Conservation (phyloP, 805 yeast genomes). For the Hanseniaspora vineae region DNA sequence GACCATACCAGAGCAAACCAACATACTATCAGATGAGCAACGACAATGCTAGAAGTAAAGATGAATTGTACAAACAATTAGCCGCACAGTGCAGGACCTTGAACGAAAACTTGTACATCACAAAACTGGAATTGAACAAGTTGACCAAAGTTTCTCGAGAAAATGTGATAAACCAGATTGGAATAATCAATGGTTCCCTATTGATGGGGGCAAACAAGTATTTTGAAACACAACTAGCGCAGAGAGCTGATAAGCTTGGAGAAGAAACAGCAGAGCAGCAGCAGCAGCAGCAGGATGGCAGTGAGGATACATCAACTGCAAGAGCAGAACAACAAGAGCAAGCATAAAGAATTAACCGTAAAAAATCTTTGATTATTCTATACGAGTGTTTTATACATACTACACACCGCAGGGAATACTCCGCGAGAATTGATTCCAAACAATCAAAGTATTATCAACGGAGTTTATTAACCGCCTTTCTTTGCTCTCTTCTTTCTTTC, state of each 20-base stretch:
- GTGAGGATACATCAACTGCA: background rate
- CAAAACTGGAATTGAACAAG: slow-evolving; percentile 16
- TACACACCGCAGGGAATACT: too few species aligned
- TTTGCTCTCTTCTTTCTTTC: slow-evolving; percentile 12
- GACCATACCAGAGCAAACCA: too few species aligned
- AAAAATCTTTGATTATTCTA: too few species aligned
- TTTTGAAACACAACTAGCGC: slow-evolving; percentile 15
- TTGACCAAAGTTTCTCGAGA: slow-evolving; percentile 22
- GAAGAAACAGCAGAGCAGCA: background rate
- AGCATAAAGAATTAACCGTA: too few species aligned
- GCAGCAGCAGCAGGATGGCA: background rate
- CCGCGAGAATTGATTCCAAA: too few species aligned
- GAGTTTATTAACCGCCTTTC: slow-evolving; percentile 3
- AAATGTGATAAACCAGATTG: slow-evolving; percentile 20
- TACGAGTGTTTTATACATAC: too few species aligned
- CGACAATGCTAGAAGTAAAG: slow-evolving; percentile 6
- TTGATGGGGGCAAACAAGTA: slow-evolving; percentile 20
- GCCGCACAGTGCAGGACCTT: slow-evolving; percentile 17
- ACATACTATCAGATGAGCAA: too few species aligned
- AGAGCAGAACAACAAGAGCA: background rate
- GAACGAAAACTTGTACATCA: slow-evolving; percentile 15
- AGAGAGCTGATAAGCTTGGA: background rate
- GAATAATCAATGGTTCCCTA: slow-evolving; percentile 22
- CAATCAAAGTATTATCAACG: too few species aligned
- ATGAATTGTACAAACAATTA: slow-evolving; percentile 21